Conservation (phyloP, 225 moss, liverwort and hornwort species). For the Climacium dendroides region DNA sequence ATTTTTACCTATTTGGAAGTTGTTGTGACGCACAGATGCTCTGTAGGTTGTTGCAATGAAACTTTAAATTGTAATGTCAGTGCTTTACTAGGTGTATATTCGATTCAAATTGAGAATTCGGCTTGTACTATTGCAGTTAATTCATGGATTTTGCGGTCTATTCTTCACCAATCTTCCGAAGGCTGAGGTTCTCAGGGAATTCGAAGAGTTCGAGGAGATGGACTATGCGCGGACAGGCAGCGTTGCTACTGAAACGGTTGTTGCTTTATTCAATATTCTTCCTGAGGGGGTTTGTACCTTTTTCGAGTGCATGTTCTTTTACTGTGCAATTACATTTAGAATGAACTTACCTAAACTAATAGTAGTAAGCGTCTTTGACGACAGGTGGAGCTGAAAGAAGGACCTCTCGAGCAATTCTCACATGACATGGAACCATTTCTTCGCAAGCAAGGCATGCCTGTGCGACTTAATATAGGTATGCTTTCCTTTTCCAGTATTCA, state of each 20-base stretch:
- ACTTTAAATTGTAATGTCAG: not conserved
- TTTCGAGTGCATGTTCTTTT: not conserved
- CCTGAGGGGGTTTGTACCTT: not conserved
- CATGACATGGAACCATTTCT: conserved; percentile 99
- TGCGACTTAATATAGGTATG: conserved; percentile 78
- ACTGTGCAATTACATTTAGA: not conserved
- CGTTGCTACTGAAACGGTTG: conserved; percentile 73
- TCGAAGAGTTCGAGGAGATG: conserved; percentile 66
- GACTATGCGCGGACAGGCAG: conserved; percentile 90
- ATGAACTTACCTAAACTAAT: not conserved
- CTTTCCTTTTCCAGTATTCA: not conserved
- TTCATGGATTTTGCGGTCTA: conserved; percentile 75
- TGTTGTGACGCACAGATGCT: not conserved
- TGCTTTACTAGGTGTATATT: not conserved
- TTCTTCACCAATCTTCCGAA: conserved; percentile 73
- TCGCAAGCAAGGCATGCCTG: conserved; percentile 97
- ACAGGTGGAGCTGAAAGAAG: conserved; percentile 86
- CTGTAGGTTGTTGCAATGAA: not conserved
- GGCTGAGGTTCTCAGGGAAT: conserved; percentile 57
- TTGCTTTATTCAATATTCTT: not conserved
- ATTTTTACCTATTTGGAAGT: not conserved
- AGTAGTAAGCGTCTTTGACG: not conserved
- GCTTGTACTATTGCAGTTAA: conserved; percentile 20
- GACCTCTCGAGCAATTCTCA: conserved; percentile 81
- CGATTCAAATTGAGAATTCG: not conserved